Percentiles rank a stretch among this genome's conserved stretches.
Conservation (phyloP, 345 rosid genomes). For the Aurinia saxatilis region DNA sequence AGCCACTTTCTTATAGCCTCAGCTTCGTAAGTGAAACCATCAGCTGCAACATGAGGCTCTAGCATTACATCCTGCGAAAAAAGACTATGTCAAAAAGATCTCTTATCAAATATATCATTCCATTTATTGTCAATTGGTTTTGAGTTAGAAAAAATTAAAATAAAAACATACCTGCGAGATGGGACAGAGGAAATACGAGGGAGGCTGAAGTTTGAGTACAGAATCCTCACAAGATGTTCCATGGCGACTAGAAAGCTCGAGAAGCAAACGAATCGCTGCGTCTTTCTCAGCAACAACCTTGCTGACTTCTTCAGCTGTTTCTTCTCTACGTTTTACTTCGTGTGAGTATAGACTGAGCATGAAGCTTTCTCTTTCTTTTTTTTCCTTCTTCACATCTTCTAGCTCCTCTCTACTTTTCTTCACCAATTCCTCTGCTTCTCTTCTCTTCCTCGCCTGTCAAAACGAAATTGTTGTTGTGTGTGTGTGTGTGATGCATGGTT, state of each 20-base stretch:
- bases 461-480: too few relatives aligned
- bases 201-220: conserved; percentile 26
- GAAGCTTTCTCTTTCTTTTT: conserved; percentile 23
- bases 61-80: conserved; percentile 72
- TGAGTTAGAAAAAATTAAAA: background rate
- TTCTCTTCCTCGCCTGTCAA: too few relatives aligned
- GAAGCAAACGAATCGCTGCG: conserved; percentile 29
- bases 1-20: conserved; percentile 64
- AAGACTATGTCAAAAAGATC: too few relatives aligned
- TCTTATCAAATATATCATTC: too few relatives aligned
- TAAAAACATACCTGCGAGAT: conserved; percentile 30
- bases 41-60: conserved; percentile 79
- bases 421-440: too few relatives aligned
- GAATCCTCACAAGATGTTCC: too few relatives aligned
- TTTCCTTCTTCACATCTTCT: too few relatives aligned
- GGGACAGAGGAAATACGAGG: conserved; percentile 40
- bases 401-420: too few relatives aligned
- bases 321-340: conserved; percentile 22
- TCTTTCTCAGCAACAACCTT: too few relatives aligned
- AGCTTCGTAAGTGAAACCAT: conserved; percentile 72
- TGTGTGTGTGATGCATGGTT: too few relatives aligned
- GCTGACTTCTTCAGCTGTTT: conserved; percentile 18
- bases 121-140: too few relatives aligned
- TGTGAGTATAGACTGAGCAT: conserved; percentile 27
- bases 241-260: too few relatives aligned